phyloP scores from a whole-genome alignment of 106 monocot genomes.

The Dioscorea dumetorum region DNA sequence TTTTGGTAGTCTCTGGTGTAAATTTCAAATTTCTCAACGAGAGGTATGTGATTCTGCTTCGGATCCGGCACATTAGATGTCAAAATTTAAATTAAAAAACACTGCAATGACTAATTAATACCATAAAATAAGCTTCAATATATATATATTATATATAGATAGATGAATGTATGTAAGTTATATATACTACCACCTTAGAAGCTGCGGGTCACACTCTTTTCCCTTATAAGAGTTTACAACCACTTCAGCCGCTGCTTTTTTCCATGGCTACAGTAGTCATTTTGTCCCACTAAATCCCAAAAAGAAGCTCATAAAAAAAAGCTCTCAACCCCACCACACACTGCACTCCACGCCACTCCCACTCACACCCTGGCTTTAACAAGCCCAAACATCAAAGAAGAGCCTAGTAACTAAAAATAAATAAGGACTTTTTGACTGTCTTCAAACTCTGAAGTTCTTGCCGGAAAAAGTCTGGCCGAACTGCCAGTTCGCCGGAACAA shows the following conservation, averaged over 20 bases:
- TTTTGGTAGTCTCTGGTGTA: too few relatives aligned
- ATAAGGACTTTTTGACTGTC: too few relatives aligned
- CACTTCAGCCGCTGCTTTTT: slow-evolving; percentile 24
- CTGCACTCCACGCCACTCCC: too few relatives aligned
- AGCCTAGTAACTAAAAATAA: too few relatives aligned
- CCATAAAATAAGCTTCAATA: background rate
- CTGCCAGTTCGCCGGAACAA: slow-evolving; percentile 34
- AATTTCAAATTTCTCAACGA: too few relatives aligned
- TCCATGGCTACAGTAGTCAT: background rate
- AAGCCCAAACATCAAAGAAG: too few relatives aligned
- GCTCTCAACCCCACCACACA: background rate
- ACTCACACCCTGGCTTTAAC: too few relatives aligned
- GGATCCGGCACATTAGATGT: too few relatives aligned
- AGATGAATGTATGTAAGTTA: too few relatives aligned
- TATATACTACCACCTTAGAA: background rate
- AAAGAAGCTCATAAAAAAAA: background rate
- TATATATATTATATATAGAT: background rate
- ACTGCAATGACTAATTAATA: background rate
- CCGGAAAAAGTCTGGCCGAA: slow-evolving; percentile 45
- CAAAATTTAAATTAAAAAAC: too few relatives aligned
- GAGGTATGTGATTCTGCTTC: too few relatives aligned
- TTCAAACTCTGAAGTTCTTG: slow-evolving; percentile 28
- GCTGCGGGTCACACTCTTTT: slow-evolving; percentile 25
- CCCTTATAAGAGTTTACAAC: slow-evolving; percentile 13
- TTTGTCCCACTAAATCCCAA: background rate